Evolutionary conservation across 306 rosid genomes (phyloP), one percentile per base, ranked within the genome.

Genomic region (Hylodesmum podocarpum): DNA sequence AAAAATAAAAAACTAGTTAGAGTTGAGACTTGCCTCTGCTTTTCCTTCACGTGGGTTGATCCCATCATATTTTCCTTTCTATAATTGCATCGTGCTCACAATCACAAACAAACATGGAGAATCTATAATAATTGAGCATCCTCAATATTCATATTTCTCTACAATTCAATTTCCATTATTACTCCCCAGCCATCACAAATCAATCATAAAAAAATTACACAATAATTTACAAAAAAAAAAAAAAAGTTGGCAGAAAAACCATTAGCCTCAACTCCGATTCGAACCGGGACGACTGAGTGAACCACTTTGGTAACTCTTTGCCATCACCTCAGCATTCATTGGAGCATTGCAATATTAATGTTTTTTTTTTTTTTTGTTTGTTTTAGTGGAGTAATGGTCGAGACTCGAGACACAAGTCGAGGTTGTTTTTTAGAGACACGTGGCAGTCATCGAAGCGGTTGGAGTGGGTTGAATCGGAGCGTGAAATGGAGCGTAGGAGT

Each of bases 251-350:
- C 67, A 49, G 27, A 21, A 6, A 19, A 41, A 21, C 2, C 46
- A 29, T 18, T 2, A 21, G 84, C 66, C 78, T 67, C 76, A 61
- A 44, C 81, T 81, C 87, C 84, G 87, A 70, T 77, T 53, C 66
- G 85, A 87, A 84, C 82, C 87, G 88, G 97, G 97, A 92, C 89
- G 97, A 90, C 97, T 47, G 77, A 84, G 91, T 80, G 91, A 80
- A n/a, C 16, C 21, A 37, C 63, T 69, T 46, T 50, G 67, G 84
- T 86, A 51, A 22, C 87, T 64, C 18, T 50, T 19, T 84, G 94
- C 94, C 97, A 81, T 90, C 96, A 82, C 95, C 91, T n/a, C 64
- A 39, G 74, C 88, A 37, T 80, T 88, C 87, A 70, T 66, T 88
- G 88, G 79, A 73, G 84, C 86, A 53, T 66, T 47, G 14, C 21